Evolutionary conservation across 345 rosid species (phyloP).

Genomic region (Pugionium cornutum): DNA sequence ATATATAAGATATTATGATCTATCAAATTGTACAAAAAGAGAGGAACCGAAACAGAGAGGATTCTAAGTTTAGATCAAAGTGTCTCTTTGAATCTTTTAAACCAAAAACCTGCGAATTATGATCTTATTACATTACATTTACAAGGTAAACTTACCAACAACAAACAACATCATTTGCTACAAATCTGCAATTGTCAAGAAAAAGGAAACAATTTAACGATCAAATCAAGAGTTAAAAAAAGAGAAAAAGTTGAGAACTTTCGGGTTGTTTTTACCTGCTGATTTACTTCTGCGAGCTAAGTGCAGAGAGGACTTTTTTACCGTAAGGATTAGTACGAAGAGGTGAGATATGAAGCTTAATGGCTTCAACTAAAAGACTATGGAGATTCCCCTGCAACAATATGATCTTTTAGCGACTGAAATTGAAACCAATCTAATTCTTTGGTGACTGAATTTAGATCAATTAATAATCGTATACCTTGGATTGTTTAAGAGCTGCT

Average conservation of each 20-base stretch:
- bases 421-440: constrained; percentile 1
- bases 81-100: background rate
- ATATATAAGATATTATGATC: background rate
- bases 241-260: background rate
- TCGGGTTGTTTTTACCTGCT: constrained; percentile 23
- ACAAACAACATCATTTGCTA: constrained; percentile 6
- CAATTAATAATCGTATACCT: constrained; percentile 41
- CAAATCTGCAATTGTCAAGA: constrained; percentile 35
- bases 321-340: constrained; percentile 80
- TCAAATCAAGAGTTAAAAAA: background rate
- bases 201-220: background rate
- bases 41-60: background rate
- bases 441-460: constrained; percentile 1
- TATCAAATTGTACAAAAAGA: constrained; percentile 17
- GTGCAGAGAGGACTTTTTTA: constrained; percentile 77
- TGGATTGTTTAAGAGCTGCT: constrained; percentile 67
- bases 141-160: constrained; percentile 39
- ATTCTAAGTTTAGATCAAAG: constrained; percentile 16
- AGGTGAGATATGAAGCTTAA: constrained; percentile 55
- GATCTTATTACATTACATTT: constrained; percentile 50
- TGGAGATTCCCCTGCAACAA: constrained; percentile 59
- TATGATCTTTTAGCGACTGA: background rate
- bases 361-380: constrained; percentile 61
- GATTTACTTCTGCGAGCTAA: constrained; percentile 59
- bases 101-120: constrained; percentile 29